Conservation (phyloP, 192 early-diverging fungal genomes). For the Entomortierella chlamydospora region DNA sequence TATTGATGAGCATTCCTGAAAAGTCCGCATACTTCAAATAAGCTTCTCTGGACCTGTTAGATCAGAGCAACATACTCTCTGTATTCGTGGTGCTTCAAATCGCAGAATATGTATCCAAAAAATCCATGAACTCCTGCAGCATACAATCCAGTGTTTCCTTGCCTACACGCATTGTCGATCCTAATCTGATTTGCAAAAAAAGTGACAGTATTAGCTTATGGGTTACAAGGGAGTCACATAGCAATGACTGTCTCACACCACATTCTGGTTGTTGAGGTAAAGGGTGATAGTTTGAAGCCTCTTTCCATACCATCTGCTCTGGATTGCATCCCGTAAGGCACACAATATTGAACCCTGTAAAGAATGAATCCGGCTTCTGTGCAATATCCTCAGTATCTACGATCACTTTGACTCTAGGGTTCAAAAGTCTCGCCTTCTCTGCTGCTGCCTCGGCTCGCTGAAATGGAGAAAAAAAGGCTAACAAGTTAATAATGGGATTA, state of each 20-base stretch:
- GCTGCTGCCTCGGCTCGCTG: constrained; percentile 75
- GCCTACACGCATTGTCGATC: constrained; percentile 73
- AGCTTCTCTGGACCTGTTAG: no score
- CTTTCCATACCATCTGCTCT: constrained; percentile 54
- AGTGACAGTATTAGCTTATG: background rate
- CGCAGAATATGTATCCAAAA: constrained; percentile 89
- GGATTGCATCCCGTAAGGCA: constrained; percentile 63
- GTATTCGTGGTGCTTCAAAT: constrained; percentile 75
- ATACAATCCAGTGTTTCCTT: constrained; percentile 70
- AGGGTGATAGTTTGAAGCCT: no score
- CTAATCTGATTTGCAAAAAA: constrained; percentile 51
- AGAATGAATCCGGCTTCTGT: constrained; percentile 61
- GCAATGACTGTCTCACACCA: no score
- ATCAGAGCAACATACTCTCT: constrained; percentile 61
- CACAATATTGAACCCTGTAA: constrained; percentile 77
- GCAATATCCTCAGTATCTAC: constrained; percentile 60
- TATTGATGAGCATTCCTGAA: no score
- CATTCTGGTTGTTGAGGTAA: no score
- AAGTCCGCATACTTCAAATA: no score
- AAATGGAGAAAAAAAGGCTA: constrained; percentile 6
- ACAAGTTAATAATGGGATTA: no score
- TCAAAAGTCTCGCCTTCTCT: constrained; percentile 74
- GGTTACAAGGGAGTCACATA: no score
- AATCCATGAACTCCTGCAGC: constrained; percentile 76
- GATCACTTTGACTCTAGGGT: constrained; percentile 82